phyloP scores from a whole-genome alignment of 2,329 filamentous ascomycete genomes.

The Colletotrichum australisinense region DNA sequence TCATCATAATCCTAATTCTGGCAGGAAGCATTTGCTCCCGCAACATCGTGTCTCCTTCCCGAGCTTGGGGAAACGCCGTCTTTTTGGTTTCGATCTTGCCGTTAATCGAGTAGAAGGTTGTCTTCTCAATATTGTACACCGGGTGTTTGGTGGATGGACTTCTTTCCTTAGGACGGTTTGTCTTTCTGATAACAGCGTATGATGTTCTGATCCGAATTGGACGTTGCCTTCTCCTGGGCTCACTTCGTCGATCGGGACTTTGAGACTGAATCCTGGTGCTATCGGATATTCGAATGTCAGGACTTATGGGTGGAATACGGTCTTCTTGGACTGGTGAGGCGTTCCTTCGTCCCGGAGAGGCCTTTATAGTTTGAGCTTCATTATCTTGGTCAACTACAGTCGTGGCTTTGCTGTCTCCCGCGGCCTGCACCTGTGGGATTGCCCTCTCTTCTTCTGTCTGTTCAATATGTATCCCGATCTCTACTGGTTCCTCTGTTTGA shows the following conservation, averaged over 20 bases:
- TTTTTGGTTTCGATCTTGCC: background rate
- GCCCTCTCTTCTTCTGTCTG: background rate
- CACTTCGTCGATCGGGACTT: too few species aligned
- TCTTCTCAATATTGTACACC: background rate
- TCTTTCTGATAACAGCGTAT: background rate
- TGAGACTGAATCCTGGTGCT: background rate
- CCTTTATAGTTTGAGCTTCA: background rate
- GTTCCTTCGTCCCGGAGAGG: background rate
- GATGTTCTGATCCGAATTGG: background rate
- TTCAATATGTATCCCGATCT: too few species aligned
- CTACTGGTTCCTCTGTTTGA: too few species aligned
- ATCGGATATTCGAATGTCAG: background rate
- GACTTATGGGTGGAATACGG: background rate
- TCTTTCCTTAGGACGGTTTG: background rate
- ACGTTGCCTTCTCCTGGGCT: background rate
- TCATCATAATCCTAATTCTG: background rate
- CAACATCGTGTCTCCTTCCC: background rate
- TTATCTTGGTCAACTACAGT: background rate
- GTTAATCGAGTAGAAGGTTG: background rate
- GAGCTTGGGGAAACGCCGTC: background rate
- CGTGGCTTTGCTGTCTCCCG: background rate
- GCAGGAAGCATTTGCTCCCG: background rate
- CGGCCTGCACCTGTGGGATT: background rate
- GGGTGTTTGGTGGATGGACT: background rate
- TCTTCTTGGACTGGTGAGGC: background rate